These are phyloP conservation scores for Schizothecium vesticola DNA, from an alignment of 495 filamentous ascomycete species.

Conservation along the genomic window DNA sequence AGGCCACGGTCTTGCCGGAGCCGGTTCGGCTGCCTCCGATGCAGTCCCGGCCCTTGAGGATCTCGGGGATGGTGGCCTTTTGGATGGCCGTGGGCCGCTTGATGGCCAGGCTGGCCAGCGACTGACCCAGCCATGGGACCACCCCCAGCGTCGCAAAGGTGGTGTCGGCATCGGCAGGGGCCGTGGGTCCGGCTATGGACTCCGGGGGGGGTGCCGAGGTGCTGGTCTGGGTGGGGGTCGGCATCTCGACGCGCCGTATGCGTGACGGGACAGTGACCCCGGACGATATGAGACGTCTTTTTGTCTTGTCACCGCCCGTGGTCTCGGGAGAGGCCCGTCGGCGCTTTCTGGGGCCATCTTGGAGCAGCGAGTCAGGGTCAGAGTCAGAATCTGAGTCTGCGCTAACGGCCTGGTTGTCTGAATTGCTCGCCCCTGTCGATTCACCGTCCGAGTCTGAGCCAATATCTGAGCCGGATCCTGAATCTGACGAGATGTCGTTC, in stretches of 20 bases:
- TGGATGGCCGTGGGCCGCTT: constrained; percentile 87
- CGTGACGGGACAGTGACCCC: constrained; percentile 44
- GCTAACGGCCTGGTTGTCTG: constrained; percentile 1
- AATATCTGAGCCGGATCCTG: background rate
- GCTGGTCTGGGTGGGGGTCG: constrained; percentile 14
- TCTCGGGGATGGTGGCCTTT: constrained; percentile 82
- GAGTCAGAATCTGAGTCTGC: constrained; percentile 17
- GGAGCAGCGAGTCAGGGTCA: constrained; percentile 43
- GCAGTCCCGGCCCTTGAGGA: constrained; percentile 83
- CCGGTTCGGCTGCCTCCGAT: constrained; percentile 92
- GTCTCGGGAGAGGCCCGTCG: constrained; percentile 35
- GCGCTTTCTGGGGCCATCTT: constrained; percentile 42
- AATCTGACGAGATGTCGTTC: background rate
- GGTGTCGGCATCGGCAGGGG: constrained; percentile 45
- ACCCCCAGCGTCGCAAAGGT: constrained; percentile 73
- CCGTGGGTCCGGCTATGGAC: constrained; percentile 23
- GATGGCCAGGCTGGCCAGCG: constrained; percentile 81
- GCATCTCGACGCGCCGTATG: constrained; percentile 33
- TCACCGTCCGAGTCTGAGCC: constrained; percentile 2
- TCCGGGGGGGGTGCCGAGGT: background rate
- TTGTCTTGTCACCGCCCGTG: constrained; percentile 1
- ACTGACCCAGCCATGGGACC: constrained; percentile 82
- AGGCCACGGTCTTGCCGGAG: constrained; percentile 98
- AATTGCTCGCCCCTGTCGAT: background rate
- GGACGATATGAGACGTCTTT: constrained; percentile 16